Base-by-base conservation (phyloP, 108 stramenopile species). In the Cyclotella baltica region DNA sequence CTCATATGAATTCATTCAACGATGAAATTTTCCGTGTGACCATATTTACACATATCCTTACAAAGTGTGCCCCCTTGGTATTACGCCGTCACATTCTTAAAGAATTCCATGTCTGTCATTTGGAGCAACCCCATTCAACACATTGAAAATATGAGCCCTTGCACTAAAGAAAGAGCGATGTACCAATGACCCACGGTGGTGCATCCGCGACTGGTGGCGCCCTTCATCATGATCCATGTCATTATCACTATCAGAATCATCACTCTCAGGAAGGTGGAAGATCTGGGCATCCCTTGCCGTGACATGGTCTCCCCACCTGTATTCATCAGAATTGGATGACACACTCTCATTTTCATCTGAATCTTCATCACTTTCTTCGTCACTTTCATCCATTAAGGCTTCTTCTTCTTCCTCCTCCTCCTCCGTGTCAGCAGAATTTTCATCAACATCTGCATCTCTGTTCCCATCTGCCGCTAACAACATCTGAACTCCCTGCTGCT, bases 361-460 rank as follows among this genome's bases (percentile, higher is more conserved):
- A 23, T 77, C 88, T 25, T 76, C 71, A n/a, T 81, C 84, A 43
- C 77, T 84, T 22, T 84, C 84, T 16, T 83, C 72, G 38, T 62
- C 72, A 29, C 47, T 77, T 3, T 82, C 76, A n/a, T 67, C 47
- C 65, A 75, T 53, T 0, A 50, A 34, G 13, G 51, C 77, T 23
- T 56, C 76, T 13, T 73, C 55, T 6, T 55, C 62, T 30, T 62
- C 81, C 27, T 55, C 62, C 30, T 62, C 81, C 27, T 62, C 56
- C 0, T 18, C 53, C 11, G 64, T 78, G 4, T 71, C 82, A 1
- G 50, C 72, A 10, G 27, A 51, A 57, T 64, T 68, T 16, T 51
- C 63, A 30, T 52, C 18, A 25, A 63, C 65, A 31, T 72, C 71
- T 30, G 25, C 47, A 23, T 36, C 66, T 40, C 67, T 67, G 11